Evolutionary conservation across 495 filamentous ascomycete genomes (phyloP).

Genomic region (Tuber aestivum): DNA sequence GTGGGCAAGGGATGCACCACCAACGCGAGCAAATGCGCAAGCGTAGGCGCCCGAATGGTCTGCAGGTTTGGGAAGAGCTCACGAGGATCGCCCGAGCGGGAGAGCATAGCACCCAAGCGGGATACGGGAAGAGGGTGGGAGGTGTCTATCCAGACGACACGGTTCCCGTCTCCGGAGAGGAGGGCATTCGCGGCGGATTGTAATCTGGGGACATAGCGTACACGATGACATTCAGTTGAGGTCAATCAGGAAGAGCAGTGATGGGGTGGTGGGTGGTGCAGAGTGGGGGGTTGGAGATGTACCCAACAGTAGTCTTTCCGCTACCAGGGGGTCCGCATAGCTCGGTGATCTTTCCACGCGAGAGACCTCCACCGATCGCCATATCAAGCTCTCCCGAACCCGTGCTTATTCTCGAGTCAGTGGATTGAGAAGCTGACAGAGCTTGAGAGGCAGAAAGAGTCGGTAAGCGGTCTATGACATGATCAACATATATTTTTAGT

Average conservation of each 20-base stretch:
- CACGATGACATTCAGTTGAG: background rate
- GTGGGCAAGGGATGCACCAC: slow-evolving; percentile 55
- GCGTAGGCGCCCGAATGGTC: slow-evolving; percentile 46
- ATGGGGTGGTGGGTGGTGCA: background rate
- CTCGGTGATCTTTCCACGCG: slow-evolving; percentile 76
- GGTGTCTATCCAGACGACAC: slow-evolving; percentile 67
- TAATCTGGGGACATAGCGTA: slow-evolving; percentile 49
- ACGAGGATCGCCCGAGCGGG: slow-evolving; percentile 23
- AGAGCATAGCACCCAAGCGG: slow-evolving; percentile 40
- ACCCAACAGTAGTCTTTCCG: slow-evolving; percentile 80
- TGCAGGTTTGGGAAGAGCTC: slow-evolving; percentile 40
- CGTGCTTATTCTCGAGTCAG: slow-evolving; percentile 55
- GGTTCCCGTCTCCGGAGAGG: slow-evolving; percentile 47
- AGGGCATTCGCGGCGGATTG: slow-evolving; percentile 63
- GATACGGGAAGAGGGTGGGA: slow-evolving; percentile 16
- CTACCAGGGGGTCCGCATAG: slow-evolving; percentile 81
- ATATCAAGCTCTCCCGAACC: slow-evolving; percentile 60
- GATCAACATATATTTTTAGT: slow-evolving; percentile 7
- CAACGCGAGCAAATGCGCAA: slow-evolving; percentile 73
- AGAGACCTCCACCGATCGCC: slow-evolving; percentile 54
- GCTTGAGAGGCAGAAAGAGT: slow-evolving; percentile 85
- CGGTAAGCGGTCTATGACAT: slow-evolving; percentile 62
- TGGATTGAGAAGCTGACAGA: slow-evolving; percentile 56
- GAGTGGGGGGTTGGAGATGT: slow-evolving; percentile 44
- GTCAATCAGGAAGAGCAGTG: slow-evolving; percentile 15